Base-by-base conservation (phyloP, 2,329 filamentous ascomycete genomes). In the Parafenestella ontariensis region DNA sequence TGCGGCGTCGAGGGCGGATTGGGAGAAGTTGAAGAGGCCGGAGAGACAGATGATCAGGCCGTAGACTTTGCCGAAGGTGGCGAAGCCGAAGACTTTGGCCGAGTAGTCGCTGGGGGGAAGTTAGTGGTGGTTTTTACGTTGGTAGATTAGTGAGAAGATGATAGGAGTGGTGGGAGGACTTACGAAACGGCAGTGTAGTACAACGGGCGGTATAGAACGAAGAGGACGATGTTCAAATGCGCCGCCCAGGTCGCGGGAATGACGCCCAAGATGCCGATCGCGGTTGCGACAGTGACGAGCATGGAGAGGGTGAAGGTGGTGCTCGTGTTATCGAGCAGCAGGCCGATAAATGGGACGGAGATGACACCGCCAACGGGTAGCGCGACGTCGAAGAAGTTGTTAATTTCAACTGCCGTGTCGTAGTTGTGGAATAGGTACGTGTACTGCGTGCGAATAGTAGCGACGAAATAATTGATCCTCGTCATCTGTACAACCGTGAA, bases 1-100 rank as follows among this genome's bases (percentile, higher is more conserved):
- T 31, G 94, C 73, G 21, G 88, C 85, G 73, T 96, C 92, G 29
- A 96, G 81, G 0, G 85, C 91, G 5, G 88, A 89, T 78, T 96
- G 92, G 1, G 85, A 85, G 69, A 97, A 93, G 76, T 96, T 96
- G 68, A 92, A 83, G 0, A 96, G 74, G 0, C 93, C 92, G 0
- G 92, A 89, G 1, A 95, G 78, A 75, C 91, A 96, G 64, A 96
- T 96, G 62, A 96, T 90, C 18, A 93, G 83, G 10, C 92, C 92
- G 75, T 96, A 96, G n/a, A 97, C 92, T 52, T 91, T 96, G 41
- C 92, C 93, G 65, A 96, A 96, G 0, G 92, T 96, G 56, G 87
- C 74, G 77, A 96, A 96, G 15, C 92, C 92, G 72, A 96, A 96
- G 31, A 96, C 92, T 77, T 96, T 96, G 56, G 91, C 92, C 18